phyloP scores from a whole-genome alignment of 257 asterid species.

The Nicotiana otophora region DNA sequence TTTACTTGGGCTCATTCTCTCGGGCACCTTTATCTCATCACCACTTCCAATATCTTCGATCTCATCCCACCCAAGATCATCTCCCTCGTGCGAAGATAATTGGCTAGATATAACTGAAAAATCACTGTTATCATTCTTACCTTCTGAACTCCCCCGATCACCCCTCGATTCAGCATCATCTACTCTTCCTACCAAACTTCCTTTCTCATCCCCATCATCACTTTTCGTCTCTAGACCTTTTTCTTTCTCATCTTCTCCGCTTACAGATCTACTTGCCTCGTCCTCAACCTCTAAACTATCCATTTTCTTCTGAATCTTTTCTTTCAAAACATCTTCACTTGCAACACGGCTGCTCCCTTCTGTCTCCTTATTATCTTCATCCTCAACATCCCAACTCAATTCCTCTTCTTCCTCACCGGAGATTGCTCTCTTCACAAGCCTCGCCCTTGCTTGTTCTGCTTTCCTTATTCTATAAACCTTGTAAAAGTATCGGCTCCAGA shows the following conservation, averaged over 20 bases:
- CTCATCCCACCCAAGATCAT: conserved; percentile 86
- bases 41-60: conserved; percentile 68
- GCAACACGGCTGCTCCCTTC: conserved; percentile 9
- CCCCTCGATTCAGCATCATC: conserved; percentile 21
- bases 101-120: conserved; percentile 68
- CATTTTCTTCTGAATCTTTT: conserved; percentile 27
- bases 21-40: conserved; percentile 42
- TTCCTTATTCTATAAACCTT: conserved; percentile 50
- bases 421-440: conserved; percentile 56
- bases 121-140: conserved; percentile 60
- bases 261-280: conserved; percentile 12
- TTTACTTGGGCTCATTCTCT: conserved; percentile 16
- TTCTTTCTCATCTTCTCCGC: conserved; percentile 22
- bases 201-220: conserved; percentile 33
- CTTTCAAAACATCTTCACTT: conserved; percentile 22
- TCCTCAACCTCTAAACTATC: conserved; percentile 20
- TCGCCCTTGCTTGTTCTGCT: conserved; percentile 60
- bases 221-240: conserved; percentile 35
- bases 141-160: conserved; percentile 60
- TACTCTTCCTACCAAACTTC: conserved; percentile 22
- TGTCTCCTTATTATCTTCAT: conserved; percentile 31
- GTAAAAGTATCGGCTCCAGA: conserved; percentile 86
- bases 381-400: conserved; percentile 76
- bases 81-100: conserved; percentile 52
- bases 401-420: conserved; percentile 71